These are phyloP conservation scores for Syzygium grande DNA, from an alignment of 345 rosid genomes.

Conservation along the genomic window DNA sequence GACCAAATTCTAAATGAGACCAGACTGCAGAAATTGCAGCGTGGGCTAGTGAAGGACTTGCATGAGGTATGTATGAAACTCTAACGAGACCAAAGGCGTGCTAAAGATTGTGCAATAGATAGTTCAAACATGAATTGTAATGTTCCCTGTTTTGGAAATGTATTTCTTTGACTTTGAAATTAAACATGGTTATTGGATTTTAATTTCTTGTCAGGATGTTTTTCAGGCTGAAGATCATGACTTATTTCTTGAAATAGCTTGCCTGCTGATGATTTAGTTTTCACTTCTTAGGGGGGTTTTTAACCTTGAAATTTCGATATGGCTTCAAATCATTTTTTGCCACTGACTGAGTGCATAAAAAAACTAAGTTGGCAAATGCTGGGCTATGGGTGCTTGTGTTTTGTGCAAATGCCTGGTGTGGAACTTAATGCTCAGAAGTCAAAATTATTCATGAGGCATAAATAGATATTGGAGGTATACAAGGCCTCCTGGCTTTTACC, in stretches of 20 bases:
- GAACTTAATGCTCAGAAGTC: not conserved
- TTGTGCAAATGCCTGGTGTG: not conserved
- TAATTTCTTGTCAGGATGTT: not conserved
- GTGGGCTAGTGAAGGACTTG: conserved; percentile 81
- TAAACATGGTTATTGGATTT: not conserved
- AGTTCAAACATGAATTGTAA: not conserved
- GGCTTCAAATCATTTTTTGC: not conserved
- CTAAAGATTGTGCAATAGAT: not conserved
- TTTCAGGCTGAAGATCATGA: not conserved
- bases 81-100: not conserved
- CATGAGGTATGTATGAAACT: conserved; percentile 53
- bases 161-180: not conserved
- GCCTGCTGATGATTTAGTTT: not conserved
- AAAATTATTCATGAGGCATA: not conserved
- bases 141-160: not conserved
- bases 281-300: not conserved
- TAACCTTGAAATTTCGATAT: not conserved
- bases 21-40: conserved; percentile 83
- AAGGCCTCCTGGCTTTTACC: not conserved
- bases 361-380: not conserved
- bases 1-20: conserved; percentile 95
- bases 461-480: not conserved
- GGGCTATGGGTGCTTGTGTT: not conserved
- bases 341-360: not conserved
- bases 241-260: not conserved